phyloP scores from a whole-genome alignment of 2,329 filamentous ascomycete species.

The Diplodia seriata region DNA sequence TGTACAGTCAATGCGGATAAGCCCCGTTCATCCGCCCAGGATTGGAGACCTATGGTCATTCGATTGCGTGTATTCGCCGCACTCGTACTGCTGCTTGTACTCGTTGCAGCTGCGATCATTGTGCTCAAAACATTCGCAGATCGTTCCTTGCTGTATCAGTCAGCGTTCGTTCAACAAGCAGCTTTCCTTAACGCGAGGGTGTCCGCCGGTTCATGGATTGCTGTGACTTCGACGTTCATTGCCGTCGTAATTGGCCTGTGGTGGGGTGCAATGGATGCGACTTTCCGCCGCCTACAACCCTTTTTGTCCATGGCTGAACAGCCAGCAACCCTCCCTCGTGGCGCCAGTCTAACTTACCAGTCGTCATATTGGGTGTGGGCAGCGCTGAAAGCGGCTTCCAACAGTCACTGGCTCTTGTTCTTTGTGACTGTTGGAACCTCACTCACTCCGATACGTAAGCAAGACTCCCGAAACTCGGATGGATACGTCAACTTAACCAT shows the following conservation, averaged over 20 bases:
- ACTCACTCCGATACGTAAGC: neutral
- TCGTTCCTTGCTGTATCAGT: neutral
- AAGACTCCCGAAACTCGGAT: neutral
- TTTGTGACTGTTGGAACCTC: neutral
- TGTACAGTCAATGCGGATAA: neutral
- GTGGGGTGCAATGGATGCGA: conserved; percentile 39
- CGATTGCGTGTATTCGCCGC: neutral
- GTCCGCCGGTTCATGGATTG: neutral
- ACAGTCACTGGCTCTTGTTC: neutral
- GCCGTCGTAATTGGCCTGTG: conserved; percentile 36
- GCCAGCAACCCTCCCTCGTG: neutral
- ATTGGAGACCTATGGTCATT: neutral
- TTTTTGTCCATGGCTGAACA: conserved; percentile 35
- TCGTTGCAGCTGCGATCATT: neutral
- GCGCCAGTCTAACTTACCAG: neutral
- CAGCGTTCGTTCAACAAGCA: conserved; percentile 30
- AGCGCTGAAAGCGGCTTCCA: neutral
- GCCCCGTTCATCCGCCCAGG: neutral
- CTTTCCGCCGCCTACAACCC: conserved; percentile 37
- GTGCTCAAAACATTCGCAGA: neutral
- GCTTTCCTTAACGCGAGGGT: neutral
- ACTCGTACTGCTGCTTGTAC: neutral
- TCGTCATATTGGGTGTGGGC: neutral
- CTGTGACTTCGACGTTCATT: neutral
- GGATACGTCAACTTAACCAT: neutral